Base-by-base conservation (phyloP, 2,329 filamentous ascomycete genomes). In the Ustulina deusta region DNA sequence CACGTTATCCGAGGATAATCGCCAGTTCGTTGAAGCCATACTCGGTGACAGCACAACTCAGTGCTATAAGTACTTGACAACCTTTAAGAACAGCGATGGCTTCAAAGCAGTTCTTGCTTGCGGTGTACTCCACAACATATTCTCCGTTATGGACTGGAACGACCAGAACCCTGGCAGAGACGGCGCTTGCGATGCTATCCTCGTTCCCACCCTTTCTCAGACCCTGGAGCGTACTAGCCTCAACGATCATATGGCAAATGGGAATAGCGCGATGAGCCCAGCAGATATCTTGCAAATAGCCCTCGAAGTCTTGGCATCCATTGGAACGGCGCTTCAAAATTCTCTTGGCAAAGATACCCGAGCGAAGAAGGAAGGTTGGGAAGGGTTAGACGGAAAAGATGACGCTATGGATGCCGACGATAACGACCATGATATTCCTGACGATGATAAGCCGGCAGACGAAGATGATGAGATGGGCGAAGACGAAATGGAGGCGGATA, bases 271-370 rank as follows among this genome's bases (percentile, higher is more conserved):
- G 74, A 79, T 80, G 9, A 81, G 78, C 68, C 78, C 82, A 1
- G 70, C 78, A 7, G 85, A 87, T 69, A 81, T 84, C 44, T 77
- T 86, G 59, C 82, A 86, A 73, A 77, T 89, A 17, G 87, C 87
- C 2, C 79, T 91, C 0, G 88, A 91, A 76, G 86, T 89, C 17
- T 80, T 90, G 0, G 89, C 88, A 3, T 88, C 88, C 6, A 90
- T 91, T 54, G 88, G 88, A 48, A 90, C 88, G 2, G 83, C 81
- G 52, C 79, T 91, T 13, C 85, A 86, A 72, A 81, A 84, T 38
- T 83, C 84, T 6, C 75, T 86, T 48, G 83, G 84, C 46, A 82
- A 83, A 65, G 82, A 79, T 20, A 82, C 79, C 62, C 68, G 65
- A 22, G 48, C 29, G 27, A 79, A 78, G 17, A 76, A 79, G 34